phyloP scores from a whole-genome alignment of 768 basidiomycete species.

The Hydnomerulius pinastri region DNA sequence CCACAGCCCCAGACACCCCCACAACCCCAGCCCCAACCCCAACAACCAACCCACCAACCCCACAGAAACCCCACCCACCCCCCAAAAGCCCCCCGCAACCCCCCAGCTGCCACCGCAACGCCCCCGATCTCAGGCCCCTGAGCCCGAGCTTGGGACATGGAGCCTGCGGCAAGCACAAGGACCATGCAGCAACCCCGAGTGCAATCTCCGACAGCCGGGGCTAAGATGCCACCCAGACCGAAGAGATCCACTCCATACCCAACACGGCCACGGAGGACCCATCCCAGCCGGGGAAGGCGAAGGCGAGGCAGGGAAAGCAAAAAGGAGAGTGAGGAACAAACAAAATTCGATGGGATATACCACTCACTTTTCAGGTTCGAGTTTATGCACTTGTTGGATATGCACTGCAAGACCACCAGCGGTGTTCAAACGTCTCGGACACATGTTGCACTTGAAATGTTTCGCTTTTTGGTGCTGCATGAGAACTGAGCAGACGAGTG shows the following conservation, averaged over 20 bases:
- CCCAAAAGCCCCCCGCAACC: conserved; percentile 95
- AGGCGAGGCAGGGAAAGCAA: not conserved
- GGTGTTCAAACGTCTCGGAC: conserved; percentile 92
- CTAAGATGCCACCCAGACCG: conserved; percentile 98
- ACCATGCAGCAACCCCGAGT: conserved; percentile 95
- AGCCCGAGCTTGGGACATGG: conserved; percentile 77
- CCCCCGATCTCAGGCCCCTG: conserved; percentile 84
- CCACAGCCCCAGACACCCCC: conserved; percentile 72
- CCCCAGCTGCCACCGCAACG: conserved; percentile 79
- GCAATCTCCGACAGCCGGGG: conserved; percentile 93
- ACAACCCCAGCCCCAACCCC: conserved; percentile 49
- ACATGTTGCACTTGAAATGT: conserved; percentile 97
- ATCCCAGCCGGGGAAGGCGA: conserved; percentile 88
- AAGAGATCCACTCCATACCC: conserved; percentile 99
- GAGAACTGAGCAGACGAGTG: conserved; percentile 73
- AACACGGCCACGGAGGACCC: conserved; percentile 93
- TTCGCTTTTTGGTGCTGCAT: conserved; percentile 99
- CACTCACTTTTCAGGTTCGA: conserved; percentile 80
- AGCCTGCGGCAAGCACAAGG: conserved; percentile 79
- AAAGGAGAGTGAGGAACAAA: conserved; percentile 5
- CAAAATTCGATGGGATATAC: not conserved
- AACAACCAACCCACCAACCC: too few species aligned
- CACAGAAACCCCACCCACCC: too few species aligned
- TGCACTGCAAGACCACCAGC: conserved; percentile 98
- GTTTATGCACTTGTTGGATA: conserved; percentile 98